Base-by-base conservation (phyloP, 495 filamentous ascomycete species). In the Umbilicaria muhlenbergii region DNA sequence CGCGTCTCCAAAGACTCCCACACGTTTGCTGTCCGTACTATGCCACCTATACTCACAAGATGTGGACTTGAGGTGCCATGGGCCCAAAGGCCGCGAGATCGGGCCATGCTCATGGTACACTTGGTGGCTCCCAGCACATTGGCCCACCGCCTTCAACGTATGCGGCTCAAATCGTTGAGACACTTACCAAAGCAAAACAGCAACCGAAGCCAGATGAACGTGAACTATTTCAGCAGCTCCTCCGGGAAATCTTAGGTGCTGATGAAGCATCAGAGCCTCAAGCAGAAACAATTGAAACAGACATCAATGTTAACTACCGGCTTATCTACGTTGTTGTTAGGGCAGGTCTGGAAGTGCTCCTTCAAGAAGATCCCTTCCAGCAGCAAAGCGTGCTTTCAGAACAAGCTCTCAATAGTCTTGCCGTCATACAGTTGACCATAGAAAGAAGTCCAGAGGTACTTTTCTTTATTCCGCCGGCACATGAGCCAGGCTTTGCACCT, bases 291-390 rank as follows among this genome's bases (percentile, higher is more conserved):
- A 43, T 68, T 5, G 74, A 80, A 45, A 76, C 83, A 41, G 76
- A 78, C 47, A 59, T 83, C 39, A 70, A 77, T 7, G 74, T 86
- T 56, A 85, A 89, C 49, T 77, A 83, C 56, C 80, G 83, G 60
- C 69, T 96, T 18, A 78, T 96, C 32, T 80, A 78, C 49, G 80
- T 94, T 47, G 80, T 92, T 49, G 70, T 83, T 39, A 77, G 83
- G 52, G 84, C 85, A 36, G 82, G 88, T 16, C 60, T 98, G 2
- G 83, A 83, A 43, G 66, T 66, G 32, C 67, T 80, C 34, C 49
- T 58, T 16, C 64, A 67, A 47, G 68, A 81, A 50, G 73, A 81
- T 46, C 73, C 78, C 15, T 82, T 83, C 51, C 64, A 65, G 24
- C 58, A 73, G 40, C 58, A 49, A 5, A 62, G 61, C 5, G 52